These are phyloP conservation scores for Microstegium vimineum DNA, from an alignment of 176 grass and related monocot species.

Conservation along the genomic window DNA sequence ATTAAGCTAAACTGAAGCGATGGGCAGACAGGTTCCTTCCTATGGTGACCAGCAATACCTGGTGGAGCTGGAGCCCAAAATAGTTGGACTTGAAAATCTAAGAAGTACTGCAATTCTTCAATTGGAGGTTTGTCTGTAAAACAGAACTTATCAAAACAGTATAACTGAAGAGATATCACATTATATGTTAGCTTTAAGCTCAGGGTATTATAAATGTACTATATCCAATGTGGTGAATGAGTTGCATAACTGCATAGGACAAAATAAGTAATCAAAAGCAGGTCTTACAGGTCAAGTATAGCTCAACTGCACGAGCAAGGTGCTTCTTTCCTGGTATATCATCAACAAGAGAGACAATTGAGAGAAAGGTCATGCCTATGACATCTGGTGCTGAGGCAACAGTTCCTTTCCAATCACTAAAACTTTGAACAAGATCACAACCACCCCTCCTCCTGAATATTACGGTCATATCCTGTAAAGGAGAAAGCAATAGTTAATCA, in stretches of 20 bases:
- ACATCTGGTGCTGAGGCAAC: constrained; percentile 84
- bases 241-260: background rate
- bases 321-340: constrained; percentile 70
- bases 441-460: constrained; percentile 99
- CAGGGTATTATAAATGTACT: background rate
- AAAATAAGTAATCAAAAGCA: constrained; percentile 15
- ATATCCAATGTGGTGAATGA: background rate
- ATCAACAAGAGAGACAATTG: constrained; percentile 82
- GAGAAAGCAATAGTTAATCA: constrained; percentile 10
- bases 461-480: constrained; percentile 88
- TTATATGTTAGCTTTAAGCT: background rate
- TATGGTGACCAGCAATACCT: constrained; percentile 75
- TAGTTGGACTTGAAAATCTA: constrained; percentile 87
- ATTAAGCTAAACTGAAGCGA: constrained; percentile 96
- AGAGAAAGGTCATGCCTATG: constrained; percentile 90
- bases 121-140: constrained; percentile 91
- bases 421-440: constrained; percentile 91
- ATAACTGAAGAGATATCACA: constrained; percentile 22
- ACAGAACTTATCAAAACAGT: constrained; percentile 25
- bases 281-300: constrained; percentile 89
- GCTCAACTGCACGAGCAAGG: constrained; percentile 79
- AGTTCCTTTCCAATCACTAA: constrained; percentile 73
- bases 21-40: constrained; percentile 94
- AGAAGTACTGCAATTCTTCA: constrained; percentile 96
- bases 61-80: constrained; percentile 84